A percentile compares a stretch with the other conserved stretches of the same genome.
These are phyloP conservation scores for Sugiyamaella paludigena DNA, from an alignment of 1,139 yeast genomes.

Conservation along the genomic window DNA sequence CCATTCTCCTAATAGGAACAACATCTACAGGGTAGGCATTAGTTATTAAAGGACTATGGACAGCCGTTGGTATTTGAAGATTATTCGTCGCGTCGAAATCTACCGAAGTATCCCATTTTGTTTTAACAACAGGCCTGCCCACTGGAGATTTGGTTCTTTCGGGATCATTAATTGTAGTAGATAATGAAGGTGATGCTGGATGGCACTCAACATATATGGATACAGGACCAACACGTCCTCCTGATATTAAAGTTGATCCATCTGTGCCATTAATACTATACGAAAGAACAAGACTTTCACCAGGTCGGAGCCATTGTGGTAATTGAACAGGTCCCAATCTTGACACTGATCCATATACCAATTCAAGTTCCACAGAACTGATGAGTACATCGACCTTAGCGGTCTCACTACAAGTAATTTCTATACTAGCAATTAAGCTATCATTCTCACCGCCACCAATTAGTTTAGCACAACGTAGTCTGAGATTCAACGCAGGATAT, in stretches of 20 bases:
- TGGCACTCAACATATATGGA: conserved; percentile 26
- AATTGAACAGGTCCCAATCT: conserved; percentile 38
- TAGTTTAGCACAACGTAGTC: conserved; percentile 56
- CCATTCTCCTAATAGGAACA: conserved; percentile 14
- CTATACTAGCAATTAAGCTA: conserved; percentile 53
- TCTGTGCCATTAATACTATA: conserved; percentile 31
- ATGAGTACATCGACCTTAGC: conserved; percentile 32
- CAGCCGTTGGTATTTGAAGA: conserved; percentile 9
- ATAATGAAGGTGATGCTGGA: conserved; percentile 29
- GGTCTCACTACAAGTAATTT: conserved; percentile 50
- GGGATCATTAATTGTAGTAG: conserved; percentile 5
- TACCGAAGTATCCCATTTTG: conserved; percentile 60
- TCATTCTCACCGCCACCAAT: conserved; percentile 45
- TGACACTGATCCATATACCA: conserved; percentile 43
- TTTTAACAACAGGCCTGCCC: conserved; percentile 41
- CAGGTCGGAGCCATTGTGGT: conserved; percentile 35
- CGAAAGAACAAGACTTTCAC: conserved; percentile 37
- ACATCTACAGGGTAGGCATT: conserved; percentile 5
- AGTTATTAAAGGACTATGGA: conserved; percentile 8
- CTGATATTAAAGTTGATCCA: conserved; percentile 16
- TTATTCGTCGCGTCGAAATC: conserved; percentile 47
- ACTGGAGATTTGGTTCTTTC: conserved; percentile 6
- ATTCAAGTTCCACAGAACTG: conserved; percentile 42
- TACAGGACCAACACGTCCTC: conserved; percentile 27
- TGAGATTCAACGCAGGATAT: conserved; percentile 51